Evolutionary conservation across 352 stramenopile species (phyloP).

Genomic region (Phytophthora pistaciae): DNA sequence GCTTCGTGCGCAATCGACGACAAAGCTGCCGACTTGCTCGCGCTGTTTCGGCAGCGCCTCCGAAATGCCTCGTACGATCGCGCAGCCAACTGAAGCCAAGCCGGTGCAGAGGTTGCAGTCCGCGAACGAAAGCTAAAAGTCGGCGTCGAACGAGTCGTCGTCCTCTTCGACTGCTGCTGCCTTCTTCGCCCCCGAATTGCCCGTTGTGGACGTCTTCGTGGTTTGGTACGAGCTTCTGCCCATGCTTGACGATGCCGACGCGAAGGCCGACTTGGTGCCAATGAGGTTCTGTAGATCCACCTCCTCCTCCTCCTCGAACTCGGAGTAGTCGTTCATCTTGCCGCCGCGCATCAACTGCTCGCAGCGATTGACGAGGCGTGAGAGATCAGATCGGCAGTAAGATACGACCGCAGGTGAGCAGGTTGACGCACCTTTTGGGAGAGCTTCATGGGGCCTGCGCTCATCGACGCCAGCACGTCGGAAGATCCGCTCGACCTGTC

Average conservation of each 20-base stretch:
- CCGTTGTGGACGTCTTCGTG: slow-evolving; percentile 7
- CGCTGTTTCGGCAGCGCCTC: not conserved
- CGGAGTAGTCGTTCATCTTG: slow-evolving; percentile 81
- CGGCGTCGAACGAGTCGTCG: slow-evolving; percentile 69
- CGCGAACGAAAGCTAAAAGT: slow-evolving; percentile 47
- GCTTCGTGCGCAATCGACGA: slow-evolving; percentile 30
- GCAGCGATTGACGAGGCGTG: slow-evolving; percentile 4
- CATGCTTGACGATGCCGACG: slow-evolving; percentile 9
- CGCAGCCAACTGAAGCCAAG: slow-evolving; percentile 3
- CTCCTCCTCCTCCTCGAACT: slow-evolving; percentile 85
- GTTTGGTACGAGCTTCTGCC: slow-evolving; percentile 4
- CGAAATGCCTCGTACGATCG: slow-evolving; percentile 7
- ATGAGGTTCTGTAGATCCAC: slow-evolving; percentile 83
- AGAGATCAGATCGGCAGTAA: not conserved
- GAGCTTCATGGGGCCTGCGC: slow-evolving; percentile 58
- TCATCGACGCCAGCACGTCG: slow-evolving; percentile 73
- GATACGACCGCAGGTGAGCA: not conserved
- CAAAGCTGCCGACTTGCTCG: slow-evolving; percentile 1
- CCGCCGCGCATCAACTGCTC: slow-evolving; percentile 70
- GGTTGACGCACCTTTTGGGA: slow-evolving; percentile 64
- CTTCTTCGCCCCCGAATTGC: slow-evolving; percentile 20
- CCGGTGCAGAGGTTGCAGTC: slow-evolving; percentile 1
- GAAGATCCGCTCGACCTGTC: slow-evolving; percentile 52
- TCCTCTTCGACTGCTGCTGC: slow-evolving; percentile 24
- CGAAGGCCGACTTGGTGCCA: slow-evolving; percentile 36